Conservation (phyloP, 371 early-diverging fungal species). For the Rozella allomycis region DNA sequence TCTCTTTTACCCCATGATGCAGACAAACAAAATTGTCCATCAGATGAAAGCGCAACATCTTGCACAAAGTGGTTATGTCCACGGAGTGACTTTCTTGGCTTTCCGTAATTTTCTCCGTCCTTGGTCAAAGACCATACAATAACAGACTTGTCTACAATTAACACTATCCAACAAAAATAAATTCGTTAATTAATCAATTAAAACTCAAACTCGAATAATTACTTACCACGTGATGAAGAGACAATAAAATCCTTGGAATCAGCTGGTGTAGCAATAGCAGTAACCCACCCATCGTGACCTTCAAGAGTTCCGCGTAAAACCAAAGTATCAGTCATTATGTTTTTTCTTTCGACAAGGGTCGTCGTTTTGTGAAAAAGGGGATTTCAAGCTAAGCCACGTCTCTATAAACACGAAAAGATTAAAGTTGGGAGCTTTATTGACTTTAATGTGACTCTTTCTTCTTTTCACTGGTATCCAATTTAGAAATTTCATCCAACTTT, state of each 20-base stretch:
- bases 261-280: constrained; percentile 75
- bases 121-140: constrained; percentile 87
- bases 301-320: constrained; percentile 22
- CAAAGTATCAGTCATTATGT: too few species aligned
- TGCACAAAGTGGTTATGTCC: constrained; percentile 96
- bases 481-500: too few species aligned
- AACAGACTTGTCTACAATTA: constrained; percentile 59
- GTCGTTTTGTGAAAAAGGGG: too few species aligned
- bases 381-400: too few species aligned
- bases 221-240: constrained; percentile 73
- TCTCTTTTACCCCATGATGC: constrained; percentile 53
- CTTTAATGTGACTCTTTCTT: too few species aligned
- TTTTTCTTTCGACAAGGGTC: too few species aligned
- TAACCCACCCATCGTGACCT: constrained; percentile 70
- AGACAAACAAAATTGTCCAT: constrained; percentile 89
- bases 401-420: too few species aligned
- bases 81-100: constrained; percentile 60
- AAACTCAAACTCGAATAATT: constrained; percentile 3
- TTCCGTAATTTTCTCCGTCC: constrained; percentile 67
- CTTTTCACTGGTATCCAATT: too few species aligned
- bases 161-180: constrained; percentile 22
- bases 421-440: too few species aligned
- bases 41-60: constrained; percentile 88
- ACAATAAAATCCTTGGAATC: constrained; percentile 77
- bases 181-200: constrained; percentile 4